Evolutionary conservation across 2,329 filamentous ascomycete species (phyloP), one percentile per base, ranked within the genome.

Genomic region (Orbilia brochopaga): DNA sequence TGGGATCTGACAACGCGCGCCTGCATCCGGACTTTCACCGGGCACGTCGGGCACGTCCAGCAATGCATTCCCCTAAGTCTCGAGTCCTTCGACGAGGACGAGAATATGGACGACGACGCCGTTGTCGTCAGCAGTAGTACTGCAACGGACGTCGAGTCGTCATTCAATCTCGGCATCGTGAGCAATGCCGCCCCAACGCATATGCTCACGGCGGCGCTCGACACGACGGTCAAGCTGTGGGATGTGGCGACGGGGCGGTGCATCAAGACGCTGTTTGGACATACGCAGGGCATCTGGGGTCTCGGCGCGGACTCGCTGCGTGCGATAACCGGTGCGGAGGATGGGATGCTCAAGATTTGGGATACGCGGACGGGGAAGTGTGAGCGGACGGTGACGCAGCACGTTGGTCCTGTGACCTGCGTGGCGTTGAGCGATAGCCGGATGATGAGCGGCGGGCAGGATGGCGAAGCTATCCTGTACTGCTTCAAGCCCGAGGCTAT

Each of bases 311-410:
- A 97, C 80, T 92, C 90, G 0, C 82, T 97, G 19, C 87, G 94
- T 10, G 87, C 96, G 15, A 91, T 97, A 13, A 91, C 89, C 17
- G 93, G 92, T 0, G 90, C 91, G 10, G 92, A 97, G 79, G 94
- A 99, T 80, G 88, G 91, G 46, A 95, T 93, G 87, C 90, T 96
- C 76, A 97, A 97, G 82, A 87, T 90, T 32, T 99, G 94, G 94
- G 93, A 97, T 80, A 90, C 93, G 15, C 83, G 92, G 65, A 92
- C 90, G 0, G 94, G 94, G 27, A 91, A 90, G 77, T 96, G 92
- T 79, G 92, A 97, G 79, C 85, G 92, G 54, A 97, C 92, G 1
- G 93, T 96, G 78, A 92, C 91, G 1, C 92, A 92, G 0, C 94
- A 97, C 79, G 86, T 88, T 0, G 93, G 91, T 0, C 92, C 94